Conservation (phyloP, 1,284 basidiomycete species). For the Retiboletus flavoniger region DNA sequence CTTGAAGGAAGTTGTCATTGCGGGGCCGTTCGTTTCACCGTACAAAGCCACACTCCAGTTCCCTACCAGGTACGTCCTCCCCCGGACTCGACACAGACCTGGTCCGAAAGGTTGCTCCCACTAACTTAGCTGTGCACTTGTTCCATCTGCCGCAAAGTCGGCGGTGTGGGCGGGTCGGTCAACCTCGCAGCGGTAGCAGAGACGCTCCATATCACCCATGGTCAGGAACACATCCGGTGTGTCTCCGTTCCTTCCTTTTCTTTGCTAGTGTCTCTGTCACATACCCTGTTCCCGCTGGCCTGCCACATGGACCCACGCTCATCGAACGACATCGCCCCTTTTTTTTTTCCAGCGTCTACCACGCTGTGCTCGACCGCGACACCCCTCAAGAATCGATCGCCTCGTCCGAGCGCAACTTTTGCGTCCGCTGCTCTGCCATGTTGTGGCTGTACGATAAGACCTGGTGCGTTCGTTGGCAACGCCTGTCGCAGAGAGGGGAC, state of each 20-base stretch:
- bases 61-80: constrained; percentile 51
- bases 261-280: too few species aligned
- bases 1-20: constrained; percentile 63
- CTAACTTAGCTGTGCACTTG: constrained; percentile 58
- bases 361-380: constrained; percentile 53
- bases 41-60: constrained; percentile 54
- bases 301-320: background rate
- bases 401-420: constrained; percentile 57
- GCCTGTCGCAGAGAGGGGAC: background rate
- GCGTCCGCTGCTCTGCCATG: constrained; percentile 58
- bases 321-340: background rate
- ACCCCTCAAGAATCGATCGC: constrained; percentile 46
- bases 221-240: constrained; percentile 52
- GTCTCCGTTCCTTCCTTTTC: background rate
- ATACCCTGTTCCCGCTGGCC: background rate
- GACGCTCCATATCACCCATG: constrained; percentile 48
- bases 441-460: constrained; percentile 55
- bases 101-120: too few species aligned
- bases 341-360: constrained; percentile 45
- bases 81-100: background rate
- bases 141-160: constrained; percentile 64
- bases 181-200: constrained; percentile 53
- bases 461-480: constrained; percentile 44
- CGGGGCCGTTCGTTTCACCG: constrained; percentile 52
- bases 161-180: constrained; percentile 57